Evolutionary conservation across 192 early-diverging fungal species (phyloP).

Genomic region (Gaertneriomyces semiglobifer): DNA sequence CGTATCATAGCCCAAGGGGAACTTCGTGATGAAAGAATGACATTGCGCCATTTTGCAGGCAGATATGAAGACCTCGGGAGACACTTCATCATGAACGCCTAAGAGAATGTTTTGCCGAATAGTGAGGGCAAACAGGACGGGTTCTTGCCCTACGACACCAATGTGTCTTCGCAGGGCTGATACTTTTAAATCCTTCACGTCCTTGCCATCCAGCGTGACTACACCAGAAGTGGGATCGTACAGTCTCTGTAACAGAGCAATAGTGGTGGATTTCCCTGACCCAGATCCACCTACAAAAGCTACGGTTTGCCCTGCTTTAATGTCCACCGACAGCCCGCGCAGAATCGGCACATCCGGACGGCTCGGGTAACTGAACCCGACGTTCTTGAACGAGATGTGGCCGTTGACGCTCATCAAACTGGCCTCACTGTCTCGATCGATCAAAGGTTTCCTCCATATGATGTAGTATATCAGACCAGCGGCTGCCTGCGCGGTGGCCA

Average conservation of each 20-base stretch:
- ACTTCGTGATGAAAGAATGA: slow-evolving; percentile 60
- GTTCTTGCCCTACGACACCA: slow-evolving; percentile 88
- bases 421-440: slow-evolving; percentile 45
- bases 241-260: slow-evolving; percentile 81
- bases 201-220: slow-evolving; percentile 41
- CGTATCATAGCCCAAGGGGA: slow-evolving; percentile 69
- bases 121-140: slow-evolving; percentile 79
- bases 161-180: slow-evolving; percentile 59
- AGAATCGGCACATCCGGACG: slow-evolving; percentile 81
- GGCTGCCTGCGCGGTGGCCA: slow-evolving; percentile 70
- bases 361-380: slow-evolving; percentile 82
- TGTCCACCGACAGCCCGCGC: slow-evolving; percentile 64
- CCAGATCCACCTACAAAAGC: slow-evolving; percentile 89
- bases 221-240: slow-evolving; percentile 56
- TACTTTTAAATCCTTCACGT: slow-evolving; percentile 62
- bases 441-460: slow-evolving; percentile 66
- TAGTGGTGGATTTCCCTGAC: slow-evolving; percentile 78
- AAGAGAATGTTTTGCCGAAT: slow-evolving; percentile 86
- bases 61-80: slow-evolving; percentile 58
- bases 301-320: slow-evolving; percentile 77
- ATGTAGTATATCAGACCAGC: slow-evolving; percentile 69
- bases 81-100: slow-evolving; percentile 34
- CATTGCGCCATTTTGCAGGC: slow-evolving; percentile 70
- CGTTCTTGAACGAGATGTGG: slow-evolving; percentile 54
- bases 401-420: neutral